Evolutionary conservation across 306 rosid genomes (phyloP).

Genomic region (Lathyrus sativus): DNA sequence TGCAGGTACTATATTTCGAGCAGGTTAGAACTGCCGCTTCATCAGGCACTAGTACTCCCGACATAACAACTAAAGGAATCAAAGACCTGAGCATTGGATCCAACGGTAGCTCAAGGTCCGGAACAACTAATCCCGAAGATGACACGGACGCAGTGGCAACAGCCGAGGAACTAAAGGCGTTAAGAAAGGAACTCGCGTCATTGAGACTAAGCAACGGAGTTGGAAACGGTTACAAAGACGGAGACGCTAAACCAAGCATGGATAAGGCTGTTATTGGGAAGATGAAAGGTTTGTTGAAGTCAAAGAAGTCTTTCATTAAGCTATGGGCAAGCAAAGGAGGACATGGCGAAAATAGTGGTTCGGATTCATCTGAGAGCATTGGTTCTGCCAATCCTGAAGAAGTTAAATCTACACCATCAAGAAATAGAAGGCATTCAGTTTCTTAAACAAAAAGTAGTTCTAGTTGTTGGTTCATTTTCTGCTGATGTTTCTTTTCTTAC

Average conservation of each 20-base stretch:
- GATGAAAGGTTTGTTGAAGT: slow-evolving; percentile 78
- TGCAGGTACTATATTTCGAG: slow-evolving; percentile 94
- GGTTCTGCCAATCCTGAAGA: slow-evolving; percentile 90
- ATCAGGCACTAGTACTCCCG: slow-evolving; percentile 95
- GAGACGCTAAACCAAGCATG: slow-evolving; percentile 50
- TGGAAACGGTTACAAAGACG: slow-evolving; percentile 55
- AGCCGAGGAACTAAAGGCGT: slow-evolving; percentile 82
- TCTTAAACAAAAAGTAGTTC: slow-evolving; percentile 55
- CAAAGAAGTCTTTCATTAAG: slow-evolving; percentile 77
- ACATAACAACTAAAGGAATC: slow-evolving; percentile 68
- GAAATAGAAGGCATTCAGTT: slow-evolving; percentile 93
- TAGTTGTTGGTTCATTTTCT: slow-evolving; percentile 39
- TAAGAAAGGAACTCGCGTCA: slow-evolving; percentile 84
- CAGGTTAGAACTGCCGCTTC: slow-evolving; percentile 76
- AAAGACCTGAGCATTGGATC: slow-evolving; percentile 70
- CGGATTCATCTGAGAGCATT: slow-evolving; percentile 84
- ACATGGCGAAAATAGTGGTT: slow-evolving; percentile 83
- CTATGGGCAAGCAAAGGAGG: slow-evolving; percentile 87
- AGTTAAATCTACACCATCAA: slow-evolving; percentile 81
- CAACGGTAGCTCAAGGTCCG: slow-evolving; percentile 85
- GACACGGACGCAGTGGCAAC: slow-evolving; percentile 74
- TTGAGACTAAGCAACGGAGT: slow-evolving; percentile 66
- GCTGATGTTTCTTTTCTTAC: slow-evolving; percentile 25
- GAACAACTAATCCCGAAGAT: slow-evolving; percentile 76
- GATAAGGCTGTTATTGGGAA: slow-evolving; percentile 80